Percentiles rank a stretch among this genome's conserved stretches.
Conservation (phyloP, 2,329 filamentous ascomycete genomes). For the Ophiostoma sp. region DNA sequence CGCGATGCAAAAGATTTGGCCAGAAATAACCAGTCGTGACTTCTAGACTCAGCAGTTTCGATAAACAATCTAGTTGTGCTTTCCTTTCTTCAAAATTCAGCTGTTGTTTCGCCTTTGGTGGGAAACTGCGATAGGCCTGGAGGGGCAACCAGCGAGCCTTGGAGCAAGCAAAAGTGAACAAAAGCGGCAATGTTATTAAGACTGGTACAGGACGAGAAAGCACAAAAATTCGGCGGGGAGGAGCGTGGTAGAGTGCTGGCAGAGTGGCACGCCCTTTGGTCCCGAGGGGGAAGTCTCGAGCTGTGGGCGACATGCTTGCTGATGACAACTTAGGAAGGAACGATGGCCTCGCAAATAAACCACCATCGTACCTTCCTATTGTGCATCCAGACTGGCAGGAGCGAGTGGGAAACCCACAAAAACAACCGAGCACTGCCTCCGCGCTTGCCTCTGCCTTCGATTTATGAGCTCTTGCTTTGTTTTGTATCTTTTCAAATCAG, state of each 20-base stretch:
- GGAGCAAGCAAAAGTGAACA: neutral
- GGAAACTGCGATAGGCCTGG: neutral
- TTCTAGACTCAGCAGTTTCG: neutral
- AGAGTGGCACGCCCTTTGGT: neutral
- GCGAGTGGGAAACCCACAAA: neutral
- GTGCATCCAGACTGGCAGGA: neutral
- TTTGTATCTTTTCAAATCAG: neutral
- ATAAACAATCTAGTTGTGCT: slow-evolving; percentile 10
- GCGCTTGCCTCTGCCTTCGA: neutral
- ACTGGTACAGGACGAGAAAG: neutral
- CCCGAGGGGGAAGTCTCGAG: neutral
- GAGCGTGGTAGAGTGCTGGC: neutral
- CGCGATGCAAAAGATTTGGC: neutral
- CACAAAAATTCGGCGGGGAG: neutral
- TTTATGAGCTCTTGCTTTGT: neutral
- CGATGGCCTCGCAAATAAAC: neutral
- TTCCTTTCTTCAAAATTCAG: neutral
- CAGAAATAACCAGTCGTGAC: neutral
- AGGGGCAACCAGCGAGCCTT: neutral
- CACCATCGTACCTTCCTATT: slow-evolving; percentile 13
- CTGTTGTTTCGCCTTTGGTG: neutral
- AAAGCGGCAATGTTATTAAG: neutral
- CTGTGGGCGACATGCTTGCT: neutral
- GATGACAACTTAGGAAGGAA: neutral
- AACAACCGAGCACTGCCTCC: no score